These are phyloP conservation scores for Candida sojae DNA, from an alignment of 1,139 yeast species.

Conservation along the genomic window DNA sequence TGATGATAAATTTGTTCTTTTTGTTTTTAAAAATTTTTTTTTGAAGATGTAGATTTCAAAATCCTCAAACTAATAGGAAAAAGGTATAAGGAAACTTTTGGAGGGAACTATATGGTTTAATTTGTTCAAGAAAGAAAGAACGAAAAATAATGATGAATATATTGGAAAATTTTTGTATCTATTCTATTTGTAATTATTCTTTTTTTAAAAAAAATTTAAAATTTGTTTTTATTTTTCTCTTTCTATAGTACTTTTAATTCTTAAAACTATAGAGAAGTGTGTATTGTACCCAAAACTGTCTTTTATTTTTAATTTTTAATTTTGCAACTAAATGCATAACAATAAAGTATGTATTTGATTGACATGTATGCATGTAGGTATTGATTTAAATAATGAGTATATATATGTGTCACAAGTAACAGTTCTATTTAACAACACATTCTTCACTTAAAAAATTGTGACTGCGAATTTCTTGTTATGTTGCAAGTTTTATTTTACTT, in stretches of 20 bases:
- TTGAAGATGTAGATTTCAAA: slow-evolving; percentile 3
- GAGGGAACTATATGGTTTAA: neutral
- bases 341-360: neutral
- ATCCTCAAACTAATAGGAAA: neutral
- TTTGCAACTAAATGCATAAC: slow-evolving; percentile 2
- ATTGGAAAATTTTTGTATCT: neutral
- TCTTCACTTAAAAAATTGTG: no score
- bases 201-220: neutral
- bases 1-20: neutral
- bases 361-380: no score
- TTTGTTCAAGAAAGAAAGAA: no score
- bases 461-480: no score
- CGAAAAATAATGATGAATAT: no score
- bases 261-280: no score
- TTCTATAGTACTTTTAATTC: neutral
- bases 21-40: neutral
- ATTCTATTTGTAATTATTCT: neutral
- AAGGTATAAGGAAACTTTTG: slow-evolving; percentile 8
- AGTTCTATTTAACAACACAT: no score
- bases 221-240: neutral
- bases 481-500: no score
- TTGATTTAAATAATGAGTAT: no score
- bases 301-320: neutral
- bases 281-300: no score
- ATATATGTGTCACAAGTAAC: no score